Evolutionary conservation across 2,329 filamentous ascomycete species (phyloP).

Genomic region (Colletotrichum cuscutae): DNA sequence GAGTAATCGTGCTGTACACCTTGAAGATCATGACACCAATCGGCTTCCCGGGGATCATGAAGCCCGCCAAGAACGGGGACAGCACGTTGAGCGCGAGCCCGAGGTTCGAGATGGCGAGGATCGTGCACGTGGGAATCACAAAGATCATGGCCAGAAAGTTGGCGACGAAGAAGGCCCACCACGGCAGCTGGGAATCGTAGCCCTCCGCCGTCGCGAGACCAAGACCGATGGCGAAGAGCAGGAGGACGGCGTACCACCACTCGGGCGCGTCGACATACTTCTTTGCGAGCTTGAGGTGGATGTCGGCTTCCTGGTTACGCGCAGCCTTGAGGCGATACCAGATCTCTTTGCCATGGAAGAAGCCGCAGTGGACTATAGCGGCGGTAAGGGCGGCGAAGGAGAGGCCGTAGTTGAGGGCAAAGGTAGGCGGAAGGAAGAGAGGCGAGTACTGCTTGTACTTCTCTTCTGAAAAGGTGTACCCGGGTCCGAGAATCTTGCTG

Average conservation of each 20-base stretch:
- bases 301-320: slow-evolving; percentile 60
- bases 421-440: slow-evolving; percentile 59
- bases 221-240: slow-evolving; percentile 59
- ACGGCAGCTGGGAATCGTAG: slow-evolving; percentile 66
- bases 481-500: slow-evolving; percentile 59
- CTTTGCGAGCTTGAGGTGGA: slow-evolving; percentile 66
- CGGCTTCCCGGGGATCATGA: slow-evolving; percentile 56
- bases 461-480: slow-evolving; percentile 66
- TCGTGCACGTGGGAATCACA: slow-evolving; percentile 58
- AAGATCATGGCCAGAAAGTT: slow-evolving; percentile 43
- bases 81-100: slow-evolving; percentile 54
- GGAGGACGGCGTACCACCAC: slow-evolving; percentile 67
- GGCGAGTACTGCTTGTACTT: slow-evolving; percentile 60
- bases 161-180: slow-evolving; percentile 42
- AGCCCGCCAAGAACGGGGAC: slow-evolving; percentile 58
- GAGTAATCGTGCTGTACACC: slow-evolving; percentile 40
- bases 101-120: slow-evolving; percentile 28
- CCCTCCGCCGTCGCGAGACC: slow-evolving; percentile 61
- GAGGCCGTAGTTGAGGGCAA: slow-evolving; percentile 48
- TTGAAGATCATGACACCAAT: slow-evolving; percentile 53
- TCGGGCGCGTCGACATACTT: slow-evolving; percentile 67
- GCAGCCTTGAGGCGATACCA: slow-evolving; percentile 44
- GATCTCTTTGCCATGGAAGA: slow-evolving; percentile 66
- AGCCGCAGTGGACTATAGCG: slow-evolving; percentile 60
- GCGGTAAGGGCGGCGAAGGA: slow-evolving; percentile 64